Conservation (phyloP, 768 basidiomycete genomes). For the Mycena epipterygia region DNA sequence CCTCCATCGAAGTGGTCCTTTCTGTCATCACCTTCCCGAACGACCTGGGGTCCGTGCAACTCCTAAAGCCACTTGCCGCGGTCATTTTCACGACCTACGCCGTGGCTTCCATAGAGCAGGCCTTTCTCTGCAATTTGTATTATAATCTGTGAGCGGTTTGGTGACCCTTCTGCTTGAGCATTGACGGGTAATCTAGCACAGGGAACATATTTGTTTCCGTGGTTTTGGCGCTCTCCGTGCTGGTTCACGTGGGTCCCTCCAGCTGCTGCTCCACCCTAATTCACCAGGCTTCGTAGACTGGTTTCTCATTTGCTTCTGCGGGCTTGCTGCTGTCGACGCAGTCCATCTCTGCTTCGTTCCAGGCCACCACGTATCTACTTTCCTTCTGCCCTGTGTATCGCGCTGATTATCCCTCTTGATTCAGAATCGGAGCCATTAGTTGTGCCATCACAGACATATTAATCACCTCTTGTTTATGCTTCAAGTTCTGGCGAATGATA, state of each 20-base stretch:
- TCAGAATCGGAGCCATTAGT: background rate
- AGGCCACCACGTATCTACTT: background rate
- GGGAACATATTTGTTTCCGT: background rate
- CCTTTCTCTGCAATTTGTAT: background rate
- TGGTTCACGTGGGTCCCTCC: background rate
- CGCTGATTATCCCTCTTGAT: background rate
- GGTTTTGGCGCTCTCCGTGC: background rate
- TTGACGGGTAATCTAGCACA: background rate
- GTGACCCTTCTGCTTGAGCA: background rate
- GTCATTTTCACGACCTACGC: background rate
- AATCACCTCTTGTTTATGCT: background rate
- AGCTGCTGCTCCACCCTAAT: background rate
- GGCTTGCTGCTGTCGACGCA: background rate
- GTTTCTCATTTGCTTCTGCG: background rate
- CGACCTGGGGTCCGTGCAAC: background rate
- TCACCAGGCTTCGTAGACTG: background rate
- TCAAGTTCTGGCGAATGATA: background rate
- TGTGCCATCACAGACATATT: background rate
- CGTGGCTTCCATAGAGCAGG: background rate
- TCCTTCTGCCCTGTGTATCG: background rate
- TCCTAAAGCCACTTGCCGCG: background rate
- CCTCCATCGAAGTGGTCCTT: background rate
- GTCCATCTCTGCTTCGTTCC: background rate
- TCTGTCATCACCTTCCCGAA: background rate
- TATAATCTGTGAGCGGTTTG: background rate